A percentile compares a stretch with the other conserved stretches of the same genome.
Evolutionary conservation across 2,329 filamentous ascomycete species (phyloP).

Genomic region (Paecilomyces sp.): DNA sequence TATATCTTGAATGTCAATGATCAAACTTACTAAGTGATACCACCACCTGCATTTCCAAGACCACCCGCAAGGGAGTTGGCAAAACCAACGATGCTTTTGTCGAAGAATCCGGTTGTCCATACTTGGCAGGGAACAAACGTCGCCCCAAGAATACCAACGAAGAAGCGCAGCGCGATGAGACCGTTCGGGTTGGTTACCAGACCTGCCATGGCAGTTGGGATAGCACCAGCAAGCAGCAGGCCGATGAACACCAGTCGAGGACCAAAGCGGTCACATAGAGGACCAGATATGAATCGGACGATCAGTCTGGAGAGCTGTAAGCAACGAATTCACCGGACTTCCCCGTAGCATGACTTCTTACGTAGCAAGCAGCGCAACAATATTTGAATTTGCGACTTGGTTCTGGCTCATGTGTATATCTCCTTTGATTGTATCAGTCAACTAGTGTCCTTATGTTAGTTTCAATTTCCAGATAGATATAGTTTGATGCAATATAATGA

Average conservation of each 20-base stretch:
- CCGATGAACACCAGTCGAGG: conserved; percentile 72
- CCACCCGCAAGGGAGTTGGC: conserved; percentile 81
- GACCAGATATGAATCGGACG: conserved; percentile 70
- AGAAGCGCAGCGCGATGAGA: conserved; percentile 37
- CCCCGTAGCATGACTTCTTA: conserved; percentile 24
- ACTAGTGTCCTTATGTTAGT: conserved; percentile 25
- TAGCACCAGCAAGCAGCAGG: conserved; percentile 67
- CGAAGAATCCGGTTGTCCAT: conserved; percentile 88
- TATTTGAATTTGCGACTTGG: conserved; percentile 83
- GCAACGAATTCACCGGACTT: neutral
- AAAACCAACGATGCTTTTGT: conserved; percentile 84
- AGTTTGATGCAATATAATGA: neutral
- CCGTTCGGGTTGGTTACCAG: conserved; percentile 60
- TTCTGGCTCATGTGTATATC: conserved; percentile 65
- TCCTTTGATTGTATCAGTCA: conserved; percentile 69
- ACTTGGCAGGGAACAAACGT: conserved; percentile 63
- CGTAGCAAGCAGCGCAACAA: conserved; percentile 69
- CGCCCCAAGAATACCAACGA: conserved; percentile 37
- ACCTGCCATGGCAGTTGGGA: conserved; percentile 77
- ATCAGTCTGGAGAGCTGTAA: conserved; percentile 47
- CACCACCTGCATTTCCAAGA: conserved; percentile 80
- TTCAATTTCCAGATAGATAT: neutral
- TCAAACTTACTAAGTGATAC: conserved; percentile 62
- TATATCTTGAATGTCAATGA: neutral
- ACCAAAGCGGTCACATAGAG: conserved; percentile 78